Evolutionary conservation across 345 rosid species (phyloP).

Genomic region (Triadica sebifera): DNA sequence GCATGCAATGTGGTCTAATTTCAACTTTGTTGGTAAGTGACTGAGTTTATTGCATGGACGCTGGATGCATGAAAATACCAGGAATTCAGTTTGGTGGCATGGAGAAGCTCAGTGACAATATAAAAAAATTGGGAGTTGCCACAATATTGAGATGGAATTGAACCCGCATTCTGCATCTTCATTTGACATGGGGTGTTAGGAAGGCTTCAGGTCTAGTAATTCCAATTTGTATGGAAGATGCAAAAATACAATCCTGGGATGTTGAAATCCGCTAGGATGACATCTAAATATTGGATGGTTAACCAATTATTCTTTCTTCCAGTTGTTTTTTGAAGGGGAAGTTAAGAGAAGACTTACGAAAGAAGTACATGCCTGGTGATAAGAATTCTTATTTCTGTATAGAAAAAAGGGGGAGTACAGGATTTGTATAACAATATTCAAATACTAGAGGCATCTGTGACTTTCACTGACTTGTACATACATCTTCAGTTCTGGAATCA

Average conservation of each 20-base stretch:
- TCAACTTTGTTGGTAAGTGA: neutral
- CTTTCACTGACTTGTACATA: slow-evolving; percentile 28
- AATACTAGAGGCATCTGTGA: slow-evolving; percentile 23
- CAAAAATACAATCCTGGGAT: too few relatives aligned
- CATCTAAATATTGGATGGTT: slow-evolving; percentile 8
- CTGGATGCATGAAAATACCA: slow-evolving; percentile 13
- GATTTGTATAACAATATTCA: slow-evolving; percentile 14
- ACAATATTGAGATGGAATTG: neutral
- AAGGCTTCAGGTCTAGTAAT: neutral
- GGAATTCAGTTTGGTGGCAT: slow-evolving; percentile 23
- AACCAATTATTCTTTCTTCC: slow-evolving; percentile 10
- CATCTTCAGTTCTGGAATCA: slow-evolving; percentile 21
- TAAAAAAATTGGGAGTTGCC: neutral
- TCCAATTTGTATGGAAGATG: neutral
- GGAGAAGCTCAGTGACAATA: neutral
- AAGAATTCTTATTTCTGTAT: slow-evolving; percentile 21
- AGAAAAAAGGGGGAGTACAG: slow-evolving; percentile 23
- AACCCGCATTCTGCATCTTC: neutral
- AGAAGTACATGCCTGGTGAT: neutral
- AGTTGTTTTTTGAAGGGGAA: neutral
- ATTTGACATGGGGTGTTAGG: neutral
- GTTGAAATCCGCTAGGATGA: too few relatives aligned
- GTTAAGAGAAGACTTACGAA: neutral
- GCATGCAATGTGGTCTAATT: neutral
- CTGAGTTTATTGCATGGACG: neutral